A percentile compares a stretch with the other conserved stretches of the same genome.
These are phyloP conservation scores for Anthracocystis walkeri DNA, from an alignment of 1,284 basidiomycete genomes.

Conservation along the genomic window DNA sequence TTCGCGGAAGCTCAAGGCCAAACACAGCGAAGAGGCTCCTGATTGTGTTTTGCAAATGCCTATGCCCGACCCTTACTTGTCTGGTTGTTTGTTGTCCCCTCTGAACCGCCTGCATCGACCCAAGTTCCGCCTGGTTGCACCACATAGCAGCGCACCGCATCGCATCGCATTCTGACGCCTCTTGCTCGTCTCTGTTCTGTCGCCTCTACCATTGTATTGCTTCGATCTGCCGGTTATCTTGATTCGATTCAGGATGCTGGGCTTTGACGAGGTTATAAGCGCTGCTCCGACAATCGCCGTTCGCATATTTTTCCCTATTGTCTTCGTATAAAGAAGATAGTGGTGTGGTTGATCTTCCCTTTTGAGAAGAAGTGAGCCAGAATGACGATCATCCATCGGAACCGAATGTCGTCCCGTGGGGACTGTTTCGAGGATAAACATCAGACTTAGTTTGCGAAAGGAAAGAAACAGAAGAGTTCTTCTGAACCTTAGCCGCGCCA, in stretches of 20 bases:
- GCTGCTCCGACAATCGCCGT: conserved; percentile 8
- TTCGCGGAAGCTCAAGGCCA: background rate
- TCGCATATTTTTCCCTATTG: background rate
- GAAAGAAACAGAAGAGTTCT: too few species aligned
- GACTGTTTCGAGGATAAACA: conserved; percentile 4
- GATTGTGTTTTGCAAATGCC: background rate
- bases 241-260: conserved; percentile 11
- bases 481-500: too few species aligned
- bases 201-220: too few species aligned
- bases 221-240: background rate
- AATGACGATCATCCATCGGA: background rate
- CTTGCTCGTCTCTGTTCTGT: background rate
- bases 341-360: background rate
- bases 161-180: conserved; percentile 17
- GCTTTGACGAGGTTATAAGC: conserved; percentile 1
- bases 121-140: conserved; percentile 6
- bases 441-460: too few species aligned
- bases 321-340: background rate
- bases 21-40: background rate
- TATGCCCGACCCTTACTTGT: background rate
- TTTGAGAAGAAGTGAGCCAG: background rate
- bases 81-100: background rate
- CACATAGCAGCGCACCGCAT: conserved; percentile 29
- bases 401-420: background rate
- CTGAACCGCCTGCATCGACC: background rate